Evolutionary conservation across 768 basidiomycete species (phyloP).

Genomic region (Crassisporium funariophilum): DNA sequence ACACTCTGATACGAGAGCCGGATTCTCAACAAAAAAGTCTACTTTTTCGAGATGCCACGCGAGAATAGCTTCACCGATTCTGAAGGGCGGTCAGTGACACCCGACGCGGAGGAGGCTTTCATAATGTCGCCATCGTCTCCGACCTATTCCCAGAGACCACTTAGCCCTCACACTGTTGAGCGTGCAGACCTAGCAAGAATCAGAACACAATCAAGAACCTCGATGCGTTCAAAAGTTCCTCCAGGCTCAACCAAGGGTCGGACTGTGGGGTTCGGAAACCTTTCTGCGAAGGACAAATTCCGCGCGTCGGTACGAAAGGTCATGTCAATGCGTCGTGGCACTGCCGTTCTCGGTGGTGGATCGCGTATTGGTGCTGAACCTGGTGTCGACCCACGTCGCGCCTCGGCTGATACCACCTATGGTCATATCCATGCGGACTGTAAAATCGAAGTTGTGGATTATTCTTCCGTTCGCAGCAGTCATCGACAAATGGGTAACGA

Average conservation of each 20-base stretch:
- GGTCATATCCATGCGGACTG: slow-evolving; percentile 63
- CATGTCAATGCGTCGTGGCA: slow-evolving; percentile 61
- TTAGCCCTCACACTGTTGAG: neutral
- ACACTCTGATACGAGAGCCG: neutral
- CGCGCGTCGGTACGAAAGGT: slow-evolving; percentile 59
- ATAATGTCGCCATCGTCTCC: slow-evolving; percentile 9
- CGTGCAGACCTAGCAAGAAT: slow-evolving; percentile 15
- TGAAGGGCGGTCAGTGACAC: slow-evolving; percentile 65
- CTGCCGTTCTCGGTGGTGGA: slow-evolving; percentile 37
- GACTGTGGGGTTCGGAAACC: slow-evolving; percentile 15
- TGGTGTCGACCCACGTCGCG: slow-evolving; percentile 67
- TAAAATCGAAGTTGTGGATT: slow-evolving; percentile 68
- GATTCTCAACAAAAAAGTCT: neutral
- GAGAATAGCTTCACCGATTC: slow-evolving; percentile 71
- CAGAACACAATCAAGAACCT: slow-evolving; percentile 17
- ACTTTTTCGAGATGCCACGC: slow-evolving; percentile 54
- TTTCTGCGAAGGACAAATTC: slow-evolving; percentile 53
- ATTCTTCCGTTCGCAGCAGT: slow-evolving; percentile 56
- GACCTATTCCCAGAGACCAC: slow-evolving; percentile 8
- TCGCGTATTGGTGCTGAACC: slow-evolving; percentile 64
- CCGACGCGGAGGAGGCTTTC: slow-evolving; percentile 51
- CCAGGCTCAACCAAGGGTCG: slow-evolving; percentile 7
- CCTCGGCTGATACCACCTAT: slow-evolving; percentile 55
- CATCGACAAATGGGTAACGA: slow-evolving; percentile 59
- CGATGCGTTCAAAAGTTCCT: slow-evolving; percentile 17